A percentile compares a stretch with the other conserved stretches of the same genome.
phyloP scores from a whole-genome alignment of 192 early-diverging fungal species.

The Podochytrium sp. region DNA sequence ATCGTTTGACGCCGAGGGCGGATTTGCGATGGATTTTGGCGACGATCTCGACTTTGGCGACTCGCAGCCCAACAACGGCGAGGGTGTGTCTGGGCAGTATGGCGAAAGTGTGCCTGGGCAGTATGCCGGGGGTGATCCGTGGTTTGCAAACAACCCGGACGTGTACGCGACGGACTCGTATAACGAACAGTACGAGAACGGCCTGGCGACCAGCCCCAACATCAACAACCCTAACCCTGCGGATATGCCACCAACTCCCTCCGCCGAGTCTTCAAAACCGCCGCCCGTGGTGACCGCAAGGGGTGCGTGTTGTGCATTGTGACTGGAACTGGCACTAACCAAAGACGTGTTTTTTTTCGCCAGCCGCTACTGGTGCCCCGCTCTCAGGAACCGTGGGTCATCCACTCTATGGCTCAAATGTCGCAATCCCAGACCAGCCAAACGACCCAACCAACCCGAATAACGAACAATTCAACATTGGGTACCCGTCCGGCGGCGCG shows the following conservation, averaged over 20 bases:
- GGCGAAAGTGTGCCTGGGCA: neutral
- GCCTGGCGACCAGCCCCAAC: neutral
- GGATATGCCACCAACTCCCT: neutral
- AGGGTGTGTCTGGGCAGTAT: neutral
- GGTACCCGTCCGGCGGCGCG: too few species aligned
- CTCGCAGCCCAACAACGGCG: neutral
- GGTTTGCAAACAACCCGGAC: neutral
- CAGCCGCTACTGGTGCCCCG: neutral
- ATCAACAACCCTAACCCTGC: neutral
- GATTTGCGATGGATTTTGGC: constrained; percentile 25
- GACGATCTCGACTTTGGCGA: neutral
- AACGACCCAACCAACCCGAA: neutral
- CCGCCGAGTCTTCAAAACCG: neutral
- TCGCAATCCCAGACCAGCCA: neutral
- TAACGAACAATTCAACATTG: neutral
- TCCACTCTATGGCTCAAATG: constrained; percentile 7
- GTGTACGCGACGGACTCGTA: constrained; percentile 5
- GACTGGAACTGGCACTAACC: neutral
- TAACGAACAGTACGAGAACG: neutral
- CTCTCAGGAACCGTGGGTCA: neutral
- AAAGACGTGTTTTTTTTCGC: neutral
- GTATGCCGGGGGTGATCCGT: neutral
- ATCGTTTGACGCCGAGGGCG: neutral
- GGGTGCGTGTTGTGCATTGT: neutral
- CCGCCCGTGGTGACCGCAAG: neutral